Percentiles rank a stretch among this genome's conserved stretches.
Evolutionary conservation across 768 basidiomycete species (phyloP).

Genomic region (Amanita pallidorosea): DNA sequence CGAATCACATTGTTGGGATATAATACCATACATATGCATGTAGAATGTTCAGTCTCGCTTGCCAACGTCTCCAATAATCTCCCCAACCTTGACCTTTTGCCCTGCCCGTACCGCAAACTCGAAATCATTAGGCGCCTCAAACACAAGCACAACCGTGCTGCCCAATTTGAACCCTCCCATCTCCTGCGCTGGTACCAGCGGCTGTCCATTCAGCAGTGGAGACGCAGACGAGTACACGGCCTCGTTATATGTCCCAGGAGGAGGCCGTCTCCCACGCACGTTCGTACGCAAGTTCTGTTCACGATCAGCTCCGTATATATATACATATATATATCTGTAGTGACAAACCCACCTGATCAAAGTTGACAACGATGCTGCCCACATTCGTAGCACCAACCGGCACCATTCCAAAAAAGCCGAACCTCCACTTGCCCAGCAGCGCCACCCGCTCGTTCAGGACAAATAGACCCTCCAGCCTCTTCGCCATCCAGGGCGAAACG

Average conservation of each 20-base stretch:
- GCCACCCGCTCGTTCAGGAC: conserved; percentile 98
- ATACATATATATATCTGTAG: too few relatives aligned
- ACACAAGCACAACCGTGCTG: conserved; percentile 92
- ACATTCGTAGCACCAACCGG: conserved; percentile 99
- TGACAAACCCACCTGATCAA: conserved; percentile 55
- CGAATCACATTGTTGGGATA: not conserved
- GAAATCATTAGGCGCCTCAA: conserved; percentile 85
- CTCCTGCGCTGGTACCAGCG: conserved; percentile 80
- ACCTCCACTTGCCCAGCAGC: conserved; percentile 84
- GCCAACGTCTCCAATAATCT: conserved; percentile 58
- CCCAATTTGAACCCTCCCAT: conserved; percentile 97
- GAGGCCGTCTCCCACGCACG: conserved; percentile 58
- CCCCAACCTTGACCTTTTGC: conserved; percentile 80
- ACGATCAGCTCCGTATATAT: not conserved
- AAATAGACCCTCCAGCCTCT: conserved; percentile 84
- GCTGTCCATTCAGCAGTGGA: conserved; percentile 76
- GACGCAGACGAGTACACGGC: conserved; percentile 86
- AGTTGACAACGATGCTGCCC: conserved; percentile 91
- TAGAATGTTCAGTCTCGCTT: conserved; percentile 9
- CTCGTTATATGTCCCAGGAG: conserved; percentile 82
- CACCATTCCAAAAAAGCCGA: conserved; percentile 96
- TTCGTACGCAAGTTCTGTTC: conserved; percentile 80
- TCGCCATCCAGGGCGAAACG: conserved; percentile 93
- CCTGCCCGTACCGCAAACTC: conserved; percentile 68
- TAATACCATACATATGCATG: too few relatives aligned